Base-by-base conservation (phyloP, 2,329 filamentous ascomycete species). In the Pseudogymnoascus sp. region DNA sequence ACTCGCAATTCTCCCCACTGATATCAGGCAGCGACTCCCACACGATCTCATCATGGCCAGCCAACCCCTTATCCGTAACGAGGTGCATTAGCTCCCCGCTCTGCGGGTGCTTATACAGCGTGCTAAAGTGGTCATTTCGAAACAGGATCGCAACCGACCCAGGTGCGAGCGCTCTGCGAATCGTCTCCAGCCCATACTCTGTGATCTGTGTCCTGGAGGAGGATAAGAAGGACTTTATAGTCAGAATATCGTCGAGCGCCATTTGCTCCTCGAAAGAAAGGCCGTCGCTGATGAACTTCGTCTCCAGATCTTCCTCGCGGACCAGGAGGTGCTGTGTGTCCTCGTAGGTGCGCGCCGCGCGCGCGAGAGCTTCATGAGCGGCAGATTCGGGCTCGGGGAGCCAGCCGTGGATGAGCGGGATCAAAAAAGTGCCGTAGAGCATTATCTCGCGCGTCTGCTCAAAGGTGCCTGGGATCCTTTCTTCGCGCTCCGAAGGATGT, bases 101-200 rank as follows among this genome's bases (percentile, higher is more conserved):
- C 50, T 87, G 79, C 0, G 93, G 91, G 69, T 98, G 91, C 65
- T 93, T 91, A 75, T 96, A 96, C 0, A 99, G 75, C 0, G 93
- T 98, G 43, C 91, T 92, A 72, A 99, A 99, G 73, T 99, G 95
- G 72, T 99, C 93, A 70, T 99, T 99, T 26, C 95, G 86, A 78
- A 99, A 99, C 1, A 99, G 77, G 60, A 99, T 98, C 0, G 91
- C 91, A 66, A 97, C 85, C 1, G 89, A 86, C 1, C 92, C 93
- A 1, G 91, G 88, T 11, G 83, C 78, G 63, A 97, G 82, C 5
- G 83, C 86, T 60, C 85, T 84, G 0, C 82, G 82, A 40, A 98
- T 87, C 1, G 89, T 84, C 40, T 89, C 83, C 2, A 99, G 81
- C 0, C 95, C 95, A 74, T 88, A 89, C 0, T 84, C 79, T 0